Evolutionary conservation across 495 filamentous ascomycete genomes (phyloP), one percentile per base, ranked within the genome.

Genomic region (Talaromyces liani): DNA sequence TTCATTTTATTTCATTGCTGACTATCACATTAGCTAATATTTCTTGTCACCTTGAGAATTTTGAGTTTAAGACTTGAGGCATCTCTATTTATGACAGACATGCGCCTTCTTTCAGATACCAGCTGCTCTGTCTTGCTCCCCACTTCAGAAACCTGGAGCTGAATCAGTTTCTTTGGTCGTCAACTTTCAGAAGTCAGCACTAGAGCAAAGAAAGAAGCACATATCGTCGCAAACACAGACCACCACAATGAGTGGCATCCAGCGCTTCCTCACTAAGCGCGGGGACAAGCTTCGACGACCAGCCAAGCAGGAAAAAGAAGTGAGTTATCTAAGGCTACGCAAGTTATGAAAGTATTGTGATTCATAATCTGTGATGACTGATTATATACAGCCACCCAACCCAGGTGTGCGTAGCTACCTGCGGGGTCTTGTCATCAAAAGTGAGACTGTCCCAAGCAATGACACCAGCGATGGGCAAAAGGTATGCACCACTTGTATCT

Each of bases 211-310:
- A 36, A 36, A 36, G 33, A 36, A 36, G 33, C 33, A 41, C 36
- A 16, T 1, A 41, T 41, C 14, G 14, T 41, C 36, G n/a, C 14
- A 41, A 10, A 41, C 18, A 7, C 27, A 27, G 27, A 4, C 27
- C 27, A 49, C 3, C 53, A 62, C 29, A 47, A 87, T 86, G 83
- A 84, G 80, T 72, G 84, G 83, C 8, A 82, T 90, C 65, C 81
- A 86, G 65, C 76, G 84, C 65, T 88, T 94, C 67, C 84, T 92
- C 58, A 91, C 87, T 60, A 83, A 87, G 66, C 84, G 90, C 53
- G 90, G 93, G 55, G 89, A 93, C 51, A 91, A 88, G 72, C 75
- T 76, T 66, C 77, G 75, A 27, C 73, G 76, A 64, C 75, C 81
- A 69, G 69, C 67, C 59, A 82, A 80, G 64, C 78, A 77, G 63